These are phyloP conservation scores for Camelina hispida DNA, from an alignment of 345 rosid species.

Conservation along the genomic window DNA sequence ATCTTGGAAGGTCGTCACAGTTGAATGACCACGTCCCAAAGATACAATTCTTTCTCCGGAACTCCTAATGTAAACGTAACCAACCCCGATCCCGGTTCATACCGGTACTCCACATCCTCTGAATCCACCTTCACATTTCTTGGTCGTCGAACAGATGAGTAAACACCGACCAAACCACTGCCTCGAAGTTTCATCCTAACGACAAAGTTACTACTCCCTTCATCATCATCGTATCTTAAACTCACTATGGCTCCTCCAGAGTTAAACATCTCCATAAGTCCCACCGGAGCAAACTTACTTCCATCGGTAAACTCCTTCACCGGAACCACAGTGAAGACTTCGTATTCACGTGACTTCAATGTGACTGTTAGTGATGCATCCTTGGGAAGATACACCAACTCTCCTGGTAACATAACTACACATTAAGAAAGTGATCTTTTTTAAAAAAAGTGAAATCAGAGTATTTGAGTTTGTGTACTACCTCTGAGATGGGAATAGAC, in stretches of 20 bases:
- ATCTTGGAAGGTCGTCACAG: neutral
- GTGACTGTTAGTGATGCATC: conserved; percentile 63
- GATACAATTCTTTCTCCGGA: conserved; percentile 55
- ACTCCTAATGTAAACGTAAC: conserved; percentile 52
- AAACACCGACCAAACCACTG: conserved; percentile 61
- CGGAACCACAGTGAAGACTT: conserved; percentile 67
- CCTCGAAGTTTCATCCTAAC: conserved; percentile 51
- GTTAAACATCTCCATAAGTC: conserved; percentile 60
- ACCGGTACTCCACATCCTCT: conserved; percentile 51
- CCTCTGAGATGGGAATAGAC: conserved; percentile 62
- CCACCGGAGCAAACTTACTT: conserved; percentile 53
- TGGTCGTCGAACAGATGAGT: conserved; percentile 53
- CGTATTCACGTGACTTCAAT: conserved; percentile 57
- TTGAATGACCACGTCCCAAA: conserved; percentile 47
- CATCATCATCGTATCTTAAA: conserved; percentile 33
- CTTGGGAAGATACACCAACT: conserved; percentile 61
- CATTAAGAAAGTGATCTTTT: neutral
- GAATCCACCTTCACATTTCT: conserved; percentile 59
- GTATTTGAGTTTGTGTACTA: conserved; percentile 38
- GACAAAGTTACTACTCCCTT: conserved; percentile 22
- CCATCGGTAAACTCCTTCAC: conserved; percentile 53
- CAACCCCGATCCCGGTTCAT: conserved; percentile 52
- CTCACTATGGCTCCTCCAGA: conserved; percentile 70
- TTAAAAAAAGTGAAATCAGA: neutral
- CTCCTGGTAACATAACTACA: conserved; percentile 47